Conservation (phyloP, 2,329 filamentous ascomycete genomes). For the Ceratocystiopsis sp. region DNA sequence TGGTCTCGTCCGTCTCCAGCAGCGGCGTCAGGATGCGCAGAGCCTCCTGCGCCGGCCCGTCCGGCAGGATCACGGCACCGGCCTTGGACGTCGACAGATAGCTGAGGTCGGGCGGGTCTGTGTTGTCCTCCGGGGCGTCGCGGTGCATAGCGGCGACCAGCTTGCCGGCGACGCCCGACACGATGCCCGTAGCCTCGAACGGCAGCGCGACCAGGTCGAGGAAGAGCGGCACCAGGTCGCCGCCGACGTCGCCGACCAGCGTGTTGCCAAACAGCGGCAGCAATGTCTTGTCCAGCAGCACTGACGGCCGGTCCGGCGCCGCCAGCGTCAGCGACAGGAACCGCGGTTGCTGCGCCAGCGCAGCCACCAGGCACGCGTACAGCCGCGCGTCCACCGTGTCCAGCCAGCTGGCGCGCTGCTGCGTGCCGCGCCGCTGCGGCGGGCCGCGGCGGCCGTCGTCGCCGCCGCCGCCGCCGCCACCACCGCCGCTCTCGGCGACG, state of each 20-base stretch:
- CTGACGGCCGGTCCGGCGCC: constrained; percentile 54
- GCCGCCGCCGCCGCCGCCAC: constrained; percentile 7
- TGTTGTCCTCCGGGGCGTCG: constrained; percentile 18
- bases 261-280: constrained; percentile 52
- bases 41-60: constrained; percentile 56
- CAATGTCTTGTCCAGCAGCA: constrained; percentile 54
- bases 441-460: constrained; percentile 14
- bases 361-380: constrained; percentile 45
- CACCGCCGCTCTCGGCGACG: constrained; percentile 8
- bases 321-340: constrained; percentile 63
- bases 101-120: constrained; percentile 51
- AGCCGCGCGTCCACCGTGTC: constrained; percentile 45
- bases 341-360: constrained; percentile 37
- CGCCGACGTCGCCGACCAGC: constrained; percentile 57
- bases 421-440: constrained; percentile 5
- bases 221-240: constrained; percentile 68
- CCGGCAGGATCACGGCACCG: constrained; percentile 72
- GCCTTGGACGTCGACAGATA: constrained; percentile 81
- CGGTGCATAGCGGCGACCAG: constrained; percentile 55
- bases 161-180: constrained; percentile 78
- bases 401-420: constrained; percentile 25
- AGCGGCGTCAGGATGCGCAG: constrained; percentile 49
- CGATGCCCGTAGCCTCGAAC: constrained; percentile 80
- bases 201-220: constrained; percentile 69
- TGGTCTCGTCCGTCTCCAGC: constrained; percentile 15